Conservation (phyloP, 2,329 filamentous ascomycete species). For the Colletotrichum filicis region DNA sequence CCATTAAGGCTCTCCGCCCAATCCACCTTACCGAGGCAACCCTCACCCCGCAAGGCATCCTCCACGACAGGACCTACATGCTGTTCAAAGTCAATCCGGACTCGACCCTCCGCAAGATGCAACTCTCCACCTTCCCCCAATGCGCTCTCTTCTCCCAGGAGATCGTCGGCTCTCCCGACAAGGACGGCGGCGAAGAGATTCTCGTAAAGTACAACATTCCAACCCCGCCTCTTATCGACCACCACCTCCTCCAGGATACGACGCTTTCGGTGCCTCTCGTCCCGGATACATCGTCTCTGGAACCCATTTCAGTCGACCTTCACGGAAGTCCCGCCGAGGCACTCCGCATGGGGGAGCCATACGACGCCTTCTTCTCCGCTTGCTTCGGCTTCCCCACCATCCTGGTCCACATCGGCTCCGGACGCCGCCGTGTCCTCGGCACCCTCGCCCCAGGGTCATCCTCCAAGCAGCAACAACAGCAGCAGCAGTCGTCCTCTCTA, state of each 20-base stretch:
- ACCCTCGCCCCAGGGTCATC: slow-evolving; percentile 54
- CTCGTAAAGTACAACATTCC: slow-evolving; percentile 56
- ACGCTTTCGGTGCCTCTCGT: slow-evolving; percentile 66
- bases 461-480: background rate
- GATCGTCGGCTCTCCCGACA: slow-evolving; percentile 54
- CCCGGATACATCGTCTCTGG: slow-evolving; percentile 59
- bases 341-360: slow-evolving; percentile 71
- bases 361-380: slow-evolving; percentile 74
- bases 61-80: slow-evolving; percentile 78
- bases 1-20: slow-evolving; percentile 78
- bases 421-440: slow-evolving; percentile 70
- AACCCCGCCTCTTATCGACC: slow-evolving; percentile 50
- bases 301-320: slow-evolving; percentile 64
- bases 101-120: slow-evolving; percentile 64
- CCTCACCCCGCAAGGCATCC: slow-evolving; percentile 71
- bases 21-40: slow-evolving; percentile 63
- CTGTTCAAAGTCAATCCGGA: slow-evolving; percentile 64
- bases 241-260: slow-evolving; percentile 47
- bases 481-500: slow-evolving; percentile 8
- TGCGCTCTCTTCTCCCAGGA: slow-evolving; percentile 73
- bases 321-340: slow-evolving; percentile 67
- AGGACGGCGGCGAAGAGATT: slow-evolving; percentile 43
- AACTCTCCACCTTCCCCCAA: slow-evolving; percentile 65
- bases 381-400: slow-evolving; percentile 71
- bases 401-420: slow-evolving; percentile 73